Conservation (phyloP, 306 rosid species). For the Purshia tridentata region DNA sequence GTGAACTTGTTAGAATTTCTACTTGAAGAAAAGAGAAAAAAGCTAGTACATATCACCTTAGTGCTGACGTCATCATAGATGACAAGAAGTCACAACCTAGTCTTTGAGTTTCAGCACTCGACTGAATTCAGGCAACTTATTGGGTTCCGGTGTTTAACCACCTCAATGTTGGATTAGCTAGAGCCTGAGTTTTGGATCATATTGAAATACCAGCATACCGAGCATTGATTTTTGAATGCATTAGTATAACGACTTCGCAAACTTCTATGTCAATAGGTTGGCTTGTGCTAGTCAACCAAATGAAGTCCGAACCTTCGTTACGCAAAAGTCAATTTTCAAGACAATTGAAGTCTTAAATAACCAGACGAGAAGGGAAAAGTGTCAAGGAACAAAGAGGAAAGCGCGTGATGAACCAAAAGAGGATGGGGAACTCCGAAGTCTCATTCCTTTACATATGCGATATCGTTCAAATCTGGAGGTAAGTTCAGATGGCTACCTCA, state of each 20-base stretch:
- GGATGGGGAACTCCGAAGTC: neutral
- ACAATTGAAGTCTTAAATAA: neutral
- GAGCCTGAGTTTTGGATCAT: neutral
- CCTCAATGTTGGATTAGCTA: neutral
- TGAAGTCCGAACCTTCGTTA: too few relatives aligned
- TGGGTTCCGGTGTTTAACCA: accelerated
- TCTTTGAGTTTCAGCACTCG: too few relatives aligned
- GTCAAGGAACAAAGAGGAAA: accelerated
- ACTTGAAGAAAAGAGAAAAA: neutral
- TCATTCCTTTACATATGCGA: too few relatives aligned
- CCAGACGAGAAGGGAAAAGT: neutral
- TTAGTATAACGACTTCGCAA: too few relatives aligned
- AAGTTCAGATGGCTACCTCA: neutral
- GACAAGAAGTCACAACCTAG: neutral
- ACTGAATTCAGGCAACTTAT: too few relatives aligned
- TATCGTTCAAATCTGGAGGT: too few relatives aligned
- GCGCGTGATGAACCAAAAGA: too few relatives aligned
- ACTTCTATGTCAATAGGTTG: too few relatives aligned
- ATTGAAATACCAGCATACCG: too few relatives aligned
- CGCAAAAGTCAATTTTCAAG: too few relatives aligned
- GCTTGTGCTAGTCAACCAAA: accelerated
- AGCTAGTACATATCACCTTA: neutral
- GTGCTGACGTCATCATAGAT: neutral
- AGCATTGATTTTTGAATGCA: neutral
- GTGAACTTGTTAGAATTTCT: neutral